Evolutionary conservation across 257 asterid species (phyloP).

Genomic region (Phtheirospermum japonicum): DNA sequence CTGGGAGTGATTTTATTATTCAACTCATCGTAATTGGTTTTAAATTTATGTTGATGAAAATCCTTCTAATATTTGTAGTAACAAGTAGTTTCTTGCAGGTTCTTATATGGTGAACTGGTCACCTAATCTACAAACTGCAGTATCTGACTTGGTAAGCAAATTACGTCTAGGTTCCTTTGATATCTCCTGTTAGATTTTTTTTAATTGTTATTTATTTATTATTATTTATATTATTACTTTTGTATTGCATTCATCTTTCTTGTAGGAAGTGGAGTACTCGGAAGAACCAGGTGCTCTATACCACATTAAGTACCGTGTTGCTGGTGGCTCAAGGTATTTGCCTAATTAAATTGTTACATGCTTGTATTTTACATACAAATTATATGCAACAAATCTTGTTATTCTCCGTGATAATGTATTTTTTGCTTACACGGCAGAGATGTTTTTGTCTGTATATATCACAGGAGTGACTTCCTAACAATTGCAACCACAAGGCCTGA

Average conservation of each 20-base stretch:
- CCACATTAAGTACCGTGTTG: slow-evolving; percentile 97
- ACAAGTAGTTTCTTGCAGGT: slow-evolving; percentile 51
- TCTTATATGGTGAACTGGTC: slow-evolving; percentile 99
- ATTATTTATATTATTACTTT: not conserved
- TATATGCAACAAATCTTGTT: not conserved
- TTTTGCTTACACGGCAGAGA: not conserved
- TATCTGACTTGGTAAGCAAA: slow-evolving; percentile 77
- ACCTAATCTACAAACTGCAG: slow-evolving; percentile 97
- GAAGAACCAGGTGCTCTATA: slow-evolving; percentile 91
- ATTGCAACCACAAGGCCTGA: slow-evolving; percentile 98
- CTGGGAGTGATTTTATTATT: slow-evolving; percentile 12
- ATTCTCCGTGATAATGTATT: not conserved
- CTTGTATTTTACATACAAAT: not conserved
- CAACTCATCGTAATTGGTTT: slow-evolving; percentile 8
- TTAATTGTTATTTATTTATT: slow-evolving; percentile 2
- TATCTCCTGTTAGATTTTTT: slow-evolving; percentile 8
- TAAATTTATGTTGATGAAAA: slow-evolving; percentile 16
- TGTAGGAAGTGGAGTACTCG: slow-evolving; percentile 93
- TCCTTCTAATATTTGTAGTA: slow-evolving; percentile 12
- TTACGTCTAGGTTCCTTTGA: not conserved
- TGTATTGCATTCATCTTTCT: slow-evolving; percentile 19
- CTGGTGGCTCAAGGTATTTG: slow-evolving; percentile 92
- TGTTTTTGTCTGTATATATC: not conserved
- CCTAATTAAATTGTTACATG: not conserved
- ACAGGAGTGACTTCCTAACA: slow-evolving; percentile 84